phyloP scores from a whole-genome alignment of 441 rosid species.

The Arabidopsis hybrid region DNA sequence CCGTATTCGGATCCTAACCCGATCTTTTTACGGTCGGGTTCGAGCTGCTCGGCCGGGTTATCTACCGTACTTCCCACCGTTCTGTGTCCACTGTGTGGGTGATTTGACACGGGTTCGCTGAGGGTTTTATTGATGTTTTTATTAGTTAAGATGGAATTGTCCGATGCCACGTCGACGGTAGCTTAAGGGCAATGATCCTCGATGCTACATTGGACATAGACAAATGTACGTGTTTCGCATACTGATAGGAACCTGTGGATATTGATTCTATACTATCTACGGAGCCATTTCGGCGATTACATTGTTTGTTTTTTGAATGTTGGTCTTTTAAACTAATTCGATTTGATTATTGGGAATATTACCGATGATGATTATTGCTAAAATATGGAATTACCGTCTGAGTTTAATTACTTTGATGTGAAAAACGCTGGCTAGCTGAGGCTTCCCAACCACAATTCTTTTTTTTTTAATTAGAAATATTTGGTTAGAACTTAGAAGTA shows the following conservation, averaged over 20 bases:
- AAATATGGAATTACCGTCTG: slow-evolving; percentile 46
- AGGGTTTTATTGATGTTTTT: not conserved
- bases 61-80: slow-evolving; percentile 38
- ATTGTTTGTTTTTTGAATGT: not conserved
- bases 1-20: not conserved
- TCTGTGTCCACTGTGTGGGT: slow-evolving; percentile 42
- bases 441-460: not conserved
- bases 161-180: slow-evolving; percentile 47
- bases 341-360: not conserved
- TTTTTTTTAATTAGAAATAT: too few relatives aligned
- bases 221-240: slow-evolving; percentile 43
- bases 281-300: slow-evolving; percentile 47
- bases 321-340: not conserved
- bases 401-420: slow-evolving; percentile 32
- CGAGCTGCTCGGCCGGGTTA: slow-evolving; percentile 10
- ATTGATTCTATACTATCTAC: slow-evolving; percentile 2
- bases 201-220: slow-evolving; percentile 45
- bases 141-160: not conserved
- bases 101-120: slow-evolving; percentile 46
- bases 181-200: slow-evolving; percentile 29
- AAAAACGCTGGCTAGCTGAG: slow-evolving; percentile 39
- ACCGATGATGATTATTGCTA: slow-evolving; percentile 39
- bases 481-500: too few relatives aligned
- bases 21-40: not conserved
- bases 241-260: slow-evolving; percentile 50